These are phyloP conservation scores for Diplodia intermedia DNA, from an alignment of 2,329 filamentous ascomycete species.

Conservation along the genomic window DNA sequence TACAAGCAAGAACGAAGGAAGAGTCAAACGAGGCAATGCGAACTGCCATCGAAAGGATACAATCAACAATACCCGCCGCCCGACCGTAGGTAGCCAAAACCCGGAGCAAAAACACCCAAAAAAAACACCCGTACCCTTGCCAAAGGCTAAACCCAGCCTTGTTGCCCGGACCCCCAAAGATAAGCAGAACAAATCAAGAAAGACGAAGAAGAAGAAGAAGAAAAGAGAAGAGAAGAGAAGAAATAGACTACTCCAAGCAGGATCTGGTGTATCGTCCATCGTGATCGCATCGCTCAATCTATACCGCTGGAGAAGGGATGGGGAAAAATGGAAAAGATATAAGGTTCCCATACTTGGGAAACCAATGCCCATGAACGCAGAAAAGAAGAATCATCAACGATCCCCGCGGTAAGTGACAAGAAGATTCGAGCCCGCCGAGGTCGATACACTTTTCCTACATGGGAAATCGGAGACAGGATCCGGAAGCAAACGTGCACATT, in stretches of 20 bases:
- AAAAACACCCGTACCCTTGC: constrained; percentile 13
- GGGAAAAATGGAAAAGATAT: not conserved
- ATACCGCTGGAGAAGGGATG: not conserved
- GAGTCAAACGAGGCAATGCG: not conserved
- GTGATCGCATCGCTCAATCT: not conserved
- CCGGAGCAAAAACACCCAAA: not conserved
- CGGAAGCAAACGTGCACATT: no score
- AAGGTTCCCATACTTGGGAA: not conserved
- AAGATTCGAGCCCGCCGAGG: no score
- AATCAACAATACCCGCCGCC: not conserved
- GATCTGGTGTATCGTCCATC: not conserved
- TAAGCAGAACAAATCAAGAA: not conserved
- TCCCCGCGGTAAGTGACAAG: no score
- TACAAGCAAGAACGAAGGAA: constrained; percentile 16
- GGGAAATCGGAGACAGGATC: no score
- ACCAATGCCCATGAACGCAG: not conserved
- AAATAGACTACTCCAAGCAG: not conserved
- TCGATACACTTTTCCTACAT: no score
- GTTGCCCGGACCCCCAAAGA: not conserved
- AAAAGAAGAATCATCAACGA: not conserved
- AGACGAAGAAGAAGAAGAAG: not conserved
- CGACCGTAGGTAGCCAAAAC: not conserved
- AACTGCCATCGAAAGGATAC: not conserved
- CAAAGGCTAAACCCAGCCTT: not conserved
- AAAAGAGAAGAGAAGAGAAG: not conserved